phyloP scores from a whole-genome alignment of 2,329 filamentous ascomycete species.

The Aspergillus tanneri region DNA sequence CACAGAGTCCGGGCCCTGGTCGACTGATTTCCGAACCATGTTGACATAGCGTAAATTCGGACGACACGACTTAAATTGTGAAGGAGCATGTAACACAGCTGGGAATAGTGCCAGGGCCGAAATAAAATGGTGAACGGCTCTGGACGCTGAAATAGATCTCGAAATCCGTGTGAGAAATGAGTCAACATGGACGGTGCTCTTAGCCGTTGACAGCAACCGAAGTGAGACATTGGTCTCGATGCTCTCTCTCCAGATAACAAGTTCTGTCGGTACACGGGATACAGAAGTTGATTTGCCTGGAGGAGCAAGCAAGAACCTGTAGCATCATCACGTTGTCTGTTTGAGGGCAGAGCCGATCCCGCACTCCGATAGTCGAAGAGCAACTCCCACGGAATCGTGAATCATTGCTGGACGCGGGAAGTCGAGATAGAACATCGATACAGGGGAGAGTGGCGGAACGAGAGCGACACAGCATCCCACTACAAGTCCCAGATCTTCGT shows the following conservation, averaged over 20 bases:
- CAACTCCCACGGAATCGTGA: conserved; percentile 46
- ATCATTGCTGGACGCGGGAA: conserved; percentile 48
- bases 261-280: conserved; percentile 47
- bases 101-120: conserved; percentile 45
- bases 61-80: conserved; percentile 40
- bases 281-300: conserved; percentile 48
- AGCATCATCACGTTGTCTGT: conserved; percentile 42
- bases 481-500: conserved; percentile 50
- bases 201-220: conserved; percentile 43
- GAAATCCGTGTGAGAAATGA: conserved; percentile 38
- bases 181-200: conserved; percentile 40
- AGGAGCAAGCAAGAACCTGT: conserved; percentile 47
- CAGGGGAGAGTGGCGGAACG: conserved; percentile 39
- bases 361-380: conserved; percentile 35
- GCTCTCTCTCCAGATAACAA: conserved; percentile 40
- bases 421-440: conserved; percentile 43
- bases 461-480: conserved; percentile 35
- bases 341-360: conserved; percentile 9
- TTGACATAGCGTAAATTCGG: conserved; percentile 57
- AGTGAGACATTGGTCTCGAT: conserved; percentile 40
- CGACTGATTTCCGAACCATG: conserved; percentile 59
- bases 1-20: conserved; percentile 57
- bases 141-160: conserved; percentile 42
- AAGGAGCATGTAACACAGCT: conserved; percentile 48
- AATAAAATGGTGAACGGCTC: conserved; percentile 44